A percentile compares a stretch with the other conserved stretches of the same genome.
phyloP scores from a whole-genome alignment of 768 basidiomycete species.

The Tylopilus intermedius region DNA sequence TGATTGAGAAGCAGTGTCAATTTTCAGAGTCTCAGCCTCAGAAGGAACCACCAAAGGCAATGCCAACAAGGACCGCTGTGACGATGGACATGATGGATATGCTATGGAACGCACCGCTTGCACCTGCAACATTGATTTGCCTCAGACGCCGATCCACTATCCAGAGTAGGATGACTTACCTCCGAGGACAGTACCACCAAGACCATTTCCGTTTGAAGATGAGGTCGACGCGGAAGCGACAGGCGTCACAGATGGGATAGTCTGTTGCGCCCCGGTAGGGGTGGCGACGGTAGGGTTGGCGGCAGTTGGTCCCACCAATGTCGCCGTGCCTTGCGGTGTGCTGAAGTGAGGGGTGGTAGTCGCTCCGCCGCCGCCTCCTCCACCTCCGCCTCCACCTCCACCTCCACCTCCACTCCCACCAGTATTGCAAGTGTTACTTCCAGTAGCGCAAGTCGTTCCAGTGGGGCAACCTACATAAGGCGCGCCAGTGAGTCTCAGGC shows the following conservation, averaged over 20 bases:
- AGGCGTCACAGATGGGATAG: neutral
- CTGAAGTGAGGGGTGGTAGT: neutral
- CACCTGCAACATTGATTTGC: neutral
- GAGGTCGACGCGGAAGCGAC: neutral
- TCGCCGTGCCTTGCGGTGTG: neutral
- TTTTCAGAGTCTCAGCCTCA: neutral
- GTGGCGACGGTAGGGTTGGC: neutral
- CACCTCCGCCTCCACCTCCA: neutral
- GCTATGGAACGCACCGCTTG: slow-evolving; percentile 8
- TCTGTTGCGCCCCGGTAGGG: neutral
- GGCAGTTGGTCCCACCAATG: neutral
- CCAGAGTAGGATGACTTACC: neutral
- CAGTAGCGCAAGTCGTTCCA: slow-evolving; percentile 8
- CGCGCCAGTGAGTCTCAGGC: neutral
- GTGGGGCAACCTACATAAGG: slow-evolving; percentile 14
- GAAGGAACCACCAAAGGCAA: neutral
- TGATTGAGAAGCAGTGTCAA: neutral
- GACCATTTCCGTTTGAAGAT: too few relatives aligned
- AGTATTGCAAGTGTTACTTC: slow-evolving; percentile 4
- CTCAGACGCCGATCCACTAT: neutral
- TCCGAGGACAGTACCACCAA: neutral
- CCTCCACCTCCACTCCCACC: neutral
- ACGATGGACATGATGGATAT: neutral
- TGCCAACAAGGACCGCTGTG: slow-evolving; percentile 2
- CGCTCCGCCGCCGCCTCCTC: neutral